Evolutionary conservation across 2,329 filamentous ascomycete genomes (phyloP).

Genomic region (Phaeosphaeriaceae sp.): DNA sequence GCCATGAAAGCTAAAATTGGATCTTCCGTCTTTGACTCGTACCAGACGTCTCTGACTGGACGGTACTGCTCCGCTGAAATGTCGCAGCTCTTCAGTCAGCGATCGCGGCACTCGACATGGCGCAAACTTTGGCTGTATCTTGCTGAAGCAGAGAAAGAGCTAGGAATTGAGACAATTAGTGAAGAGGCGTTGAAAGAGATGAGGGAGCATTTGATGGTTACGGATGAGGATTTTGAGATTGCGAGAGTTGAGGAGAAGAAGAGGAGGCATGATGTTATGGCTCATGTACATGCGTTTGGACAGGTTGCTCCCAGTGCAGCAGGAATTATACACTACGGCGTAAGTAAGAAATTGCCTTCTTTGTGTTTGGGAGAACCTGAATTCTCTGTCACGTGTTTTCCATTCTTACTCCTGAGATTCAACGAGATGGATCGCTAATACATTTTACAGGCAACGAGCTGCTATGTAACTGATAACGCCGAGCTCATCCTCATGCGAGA

Average conservation of each 20-base stretch:
- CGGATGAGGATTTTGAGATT: slow-evolving; percentile 56
- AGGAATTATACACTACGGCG: slow-evolving; percentile 78
- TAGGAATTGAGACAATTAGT: slow-evolving; percentile 74
- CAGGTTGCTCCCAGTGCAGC: slow-evolving; percentile 75
- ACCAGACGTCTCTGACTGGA: slow-evolving; percentile 36
- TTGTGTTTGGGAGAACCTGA: neutral
- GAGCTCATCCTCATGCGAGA: slow-evolving; percentile 71
- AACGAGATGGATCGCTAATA: slow-evolving; percentile 62
- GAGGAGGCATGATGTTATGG: slow-evolving; percentile 72
- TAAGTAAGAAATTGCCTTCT: slow-evolving; percentile 60
- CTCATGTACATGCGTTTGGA: slow-evolving; percentile 75
- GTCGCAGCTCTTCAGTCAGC: slow-evolving; percentile 76
- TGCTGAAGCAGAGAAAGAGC: slow-evolving; percentile 80
- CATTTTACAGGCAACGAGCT: slow-evolving; percentile 59
- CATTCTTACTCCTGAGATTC: neutral
- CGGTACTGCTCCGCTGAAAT: slow-evolving; percentile 69
- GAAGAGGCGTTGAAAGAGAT: slow-evolving; percentile 63
- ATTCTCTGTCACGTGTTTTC: neutral
- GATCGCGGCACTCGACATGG: slow-evolving; percentile 79
- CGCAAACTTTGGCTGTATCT: slow-evolving; percentile 85
- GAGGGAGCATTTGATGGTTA: slow-evolving; percentile 52
- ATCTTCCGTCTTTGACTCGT: slow-evolving; percentile 30
- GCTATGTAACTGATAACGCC: slow-evolving; percentile 37
- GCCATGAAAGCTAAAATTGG: slow-evolving; percentile 29
- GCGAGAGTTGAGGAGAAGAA: slow-evolving; percentile 58